Evolutionary conservation across 2,329 filamentous ascomycete genomes (phyloP), one percentile per base, ranked within the genome.

Genomic region (Ceratocystis destructans): DNA sequence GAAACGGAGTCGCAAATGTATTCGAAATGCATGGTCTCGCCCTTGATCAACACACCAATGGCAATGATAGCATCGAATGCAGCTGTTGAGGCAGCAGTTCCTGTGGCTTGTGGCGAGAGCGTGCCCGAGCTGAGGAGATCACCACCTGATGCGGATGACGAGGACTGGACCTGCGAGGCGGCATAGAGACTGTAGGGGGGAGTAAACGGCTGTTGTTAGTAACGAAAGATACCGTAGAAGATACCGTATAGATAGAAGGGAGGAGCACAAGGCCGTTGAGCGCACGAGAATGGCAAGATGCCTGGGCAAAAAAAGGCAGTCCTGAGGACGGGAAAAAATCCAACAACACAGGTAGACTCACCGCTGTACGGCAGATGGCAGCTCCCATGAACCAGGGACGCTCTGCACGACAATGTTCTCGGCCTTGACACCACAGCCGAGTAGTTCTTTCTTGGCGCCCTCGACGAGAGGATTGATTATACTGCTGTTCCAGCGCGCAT

Each of bases 1-100:
- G 86, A 90, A 5, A 95, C 91, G 50, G 90, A 85, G 70, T 97
- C 94, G 53, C 92, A 83, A 72, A 99, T 99, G 79, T 99, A 97
- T 78, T 99, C 94, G 73, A 99, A 99, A 78, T 99, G 94, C 91
- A 96, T 96, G 5, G 94, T 97, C 77, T 96, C 89, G 75, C 94
- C 94, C 80, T 99, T 99, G 79, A 99, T 96, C 69, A 99, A 84
- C 66, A 96, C 92, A 66, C 94, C 94, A 71, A 99, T 89, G 64
- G 94, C 91, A 70, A 99, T 92, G 70, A 99, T 86, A 69, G 94
- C 94, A 74, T 97, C 93, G 72, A 97, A 97, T 22, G 90, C 84
- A 66, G 80, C 77, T 67, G 82, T 77, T 69, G 79, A 72, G n/a
- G 76, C 74, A 2, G 77, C 71, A 2, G 77, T 72, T 37, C 74